These are phyloP conservation scores for Polytrichum commune DNA, from an alignment of 225 moss, liverwort and hornwort species.

Conservation along the genomic window DNA sequence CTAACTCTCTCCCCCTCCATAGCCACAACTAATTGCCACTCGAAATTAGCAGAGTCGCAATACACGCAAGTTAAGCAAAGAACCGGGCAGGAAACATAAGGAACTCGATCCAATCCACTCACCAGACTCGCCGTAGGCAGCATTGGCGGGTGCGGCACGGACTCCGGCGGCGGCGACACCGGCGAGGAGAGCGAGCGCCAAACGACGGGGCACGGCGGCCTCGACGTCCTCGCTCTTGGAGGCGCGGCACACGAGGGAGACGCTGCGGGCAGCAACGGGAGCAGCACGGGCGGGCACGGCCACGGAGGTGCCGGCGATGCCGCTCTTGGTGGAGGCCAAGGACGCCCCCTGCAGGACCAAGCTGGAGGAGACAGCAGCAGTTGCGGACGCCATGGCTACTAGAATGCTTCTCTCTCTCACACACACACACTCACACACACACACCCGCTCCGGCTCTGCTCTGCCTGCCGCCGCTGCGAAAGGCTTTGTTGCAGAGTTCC, in stretches of 20 bases:
- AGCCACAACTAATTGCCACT: too few relatives aligned
- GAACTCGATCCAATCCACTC: not conserved
- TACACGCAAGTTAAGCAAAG: too few relatives aligned
- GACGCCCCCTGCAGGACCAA: constrained; percentile 22
- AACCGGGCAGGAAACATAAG: too few relatives aligned
- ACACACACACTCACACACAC: not conserved
- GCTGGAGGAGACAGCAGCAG: constrained; percentile 40
- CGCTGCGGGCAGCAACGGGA: constrained; percentile 4
- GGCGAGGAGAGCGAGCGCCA: constrained; percentile 68
- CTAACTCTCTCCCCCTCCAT: too few relatives aligned
- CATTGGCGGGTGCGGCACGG: constrained; percentile 64
- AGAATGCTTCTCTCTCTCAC: not conserved
- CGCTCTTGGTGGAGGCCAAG: constrained; percentile 29
- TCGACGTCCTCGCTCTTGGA: constrained; percentile 20
- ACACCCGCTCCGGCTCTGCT: too few relatives aligned
- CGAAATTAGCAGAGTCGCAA: too few relatives aligned
- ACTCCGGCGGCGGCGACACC: constrained; percentile 40
- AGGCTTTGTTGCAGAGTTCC: too few relatives aligned
- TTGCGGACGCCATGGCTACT: constrained; percentile 34
- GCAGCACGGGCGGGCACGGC: constrained; percentile 16
- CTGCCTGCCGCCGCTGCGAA: too few relatives aligned
- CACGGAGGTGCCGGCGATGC: constrained; percentile 28
- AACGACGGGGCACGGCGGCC: constrained; percentile 49
- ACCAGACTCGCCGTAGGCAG: constrained; percentile 92
- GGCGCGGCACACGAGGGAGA: constrained; percentile 34